Evolutionary conservation across 495 filamentous ascomycete species (phyloP).

Genomic region (Sporormia fimetaria): DNA sequence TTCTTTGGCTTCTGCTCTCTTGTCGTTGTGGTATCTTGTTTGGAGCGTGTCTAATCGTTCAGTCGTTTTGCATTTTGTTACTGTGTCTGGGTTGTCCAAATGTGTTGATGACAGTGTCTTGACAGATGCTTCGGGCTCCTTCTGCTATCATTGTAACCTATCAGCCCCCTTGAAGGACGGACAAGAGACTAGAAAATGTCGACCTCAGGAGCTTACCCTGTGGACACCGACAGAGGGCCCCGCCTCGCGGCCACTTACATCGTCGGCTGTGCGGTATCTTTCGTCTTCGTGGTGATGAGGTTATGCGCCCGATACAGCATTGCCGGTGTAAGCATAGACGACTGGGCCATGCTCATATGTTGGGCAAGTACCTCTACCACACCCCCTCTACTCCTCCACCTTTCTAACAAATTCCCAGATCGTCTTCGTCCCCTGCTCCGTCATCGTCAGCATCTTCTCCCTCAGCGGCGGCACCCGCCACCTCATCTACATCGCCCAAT

Average conservation of each 20-base stretch:
- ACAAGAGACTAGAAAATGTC: slow-evolving; percentile 1
- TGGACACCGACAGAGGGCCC: slow-evolving; percentile 9
- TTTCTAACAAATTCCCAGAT: slow-evolving; percentile 1
- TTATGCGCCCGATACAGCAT: slow-evolving; percentile 13
- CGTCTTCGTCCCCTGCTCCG: slow-evolving; percentile 9
- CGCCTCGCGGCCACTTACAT: slow-evolving; percentile 12
- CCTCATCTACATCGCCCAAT: slow-evolving; percentile 4
- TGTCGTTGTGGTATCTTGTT: too few species aligned
- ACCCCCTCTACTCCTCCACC: not conserved
- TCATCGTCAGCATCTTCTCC: slow-evolving; percentile 8
- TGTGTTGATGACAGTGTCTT: too few species aligned
- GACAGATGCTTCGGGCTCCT: too few species aligned
- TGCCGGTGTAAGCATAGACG: slow-evolving; percentile 15
- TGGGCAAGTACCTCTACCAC: slow-evolving; percentile 16
- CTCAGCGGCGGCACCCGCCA: slow-evolving; percentile 13
- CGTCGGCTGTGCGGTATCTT: slow-evolving; percentile 11
- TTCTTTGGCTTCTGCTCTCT: too few species aligned
- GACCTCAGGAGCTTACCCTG: not conserved
- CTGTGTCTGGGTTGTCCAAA: too few species aligned
- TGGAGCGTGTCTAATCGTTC: too few species aligned
- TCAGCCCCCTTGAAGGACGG: too few species aligned
- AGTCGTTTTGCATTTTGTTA: too few species aligned
- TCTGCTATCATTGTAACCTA: too few species aligned
- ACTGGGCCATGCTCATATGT: slow-evolving; percentile 13
- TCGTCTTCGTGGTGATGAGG: slow-evolving; percentile 13